Conservation (phyloP, 2,329 filamentous ascomycete species). For the Colletotrichum tropicicola region DNA sequence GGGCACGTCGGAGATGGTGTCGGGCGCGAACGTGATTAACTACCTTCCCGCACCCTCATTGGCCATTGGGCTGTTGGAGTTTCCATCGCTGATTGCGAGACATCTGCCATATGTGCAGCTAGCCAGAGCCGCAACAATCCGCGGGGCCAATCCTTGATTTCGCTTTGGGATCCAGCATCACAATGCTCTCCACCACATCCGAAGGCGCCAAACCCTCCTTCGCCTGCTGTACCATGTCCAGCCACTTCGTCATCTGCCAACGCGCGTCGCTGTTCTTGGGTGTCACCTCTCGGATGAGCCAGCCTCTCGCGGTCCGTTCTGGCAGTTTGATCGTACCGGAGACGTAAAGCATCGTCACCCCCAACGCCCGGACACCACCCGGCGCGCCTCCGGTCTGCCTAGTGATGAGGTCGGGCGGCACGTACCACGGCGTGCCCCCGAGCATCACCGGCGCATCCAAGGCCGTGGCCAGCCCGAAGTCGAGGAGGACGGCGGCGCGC, state of each 20-base stretch:
- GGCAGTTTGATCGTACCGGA: background rate
- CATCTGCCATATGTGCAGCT: no score
- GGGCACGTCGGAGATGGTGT: no score
- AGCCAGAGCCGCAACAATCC: background rate
- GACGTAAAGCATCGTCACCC: slow-evolving; percentile 29
- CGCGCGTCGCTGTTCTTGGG: background rate
- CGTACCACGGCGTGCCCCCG: slow-evolving; percentile 28
- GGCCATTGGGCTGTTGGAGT: no score
- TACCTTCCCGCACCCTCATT: no score
- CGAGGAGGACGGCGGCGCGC: slow-evolving; percentile 14
- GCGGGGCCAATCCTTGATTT: background rate
- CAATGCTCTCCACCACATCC: background rate
- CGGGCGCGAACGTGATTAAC: no score
- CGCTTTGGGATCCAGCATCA: background rate
- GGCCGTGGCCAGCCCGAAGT: slow-evolving; percentile 18
- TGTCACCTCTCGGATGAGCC: background rate
- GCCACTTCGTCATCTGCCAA: background rate
- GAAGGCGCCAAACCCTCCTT: background rate
- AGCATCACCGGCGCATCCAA: background rate
- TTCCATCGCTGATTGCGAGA: no score
- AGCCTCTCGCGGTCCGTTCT: background rate
- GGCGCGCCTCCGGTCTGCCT: background rate
- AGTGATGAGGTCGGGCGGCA: slow-evolving; percentile 18
- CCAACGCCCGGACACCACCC: slow-evolving; percentile 26
- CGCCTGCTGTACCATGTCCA: background rate